Base-by-base conservation (phyloP, 768 basidiomycete genomes). In the Psilocybe subaeruginosa region DNA sequence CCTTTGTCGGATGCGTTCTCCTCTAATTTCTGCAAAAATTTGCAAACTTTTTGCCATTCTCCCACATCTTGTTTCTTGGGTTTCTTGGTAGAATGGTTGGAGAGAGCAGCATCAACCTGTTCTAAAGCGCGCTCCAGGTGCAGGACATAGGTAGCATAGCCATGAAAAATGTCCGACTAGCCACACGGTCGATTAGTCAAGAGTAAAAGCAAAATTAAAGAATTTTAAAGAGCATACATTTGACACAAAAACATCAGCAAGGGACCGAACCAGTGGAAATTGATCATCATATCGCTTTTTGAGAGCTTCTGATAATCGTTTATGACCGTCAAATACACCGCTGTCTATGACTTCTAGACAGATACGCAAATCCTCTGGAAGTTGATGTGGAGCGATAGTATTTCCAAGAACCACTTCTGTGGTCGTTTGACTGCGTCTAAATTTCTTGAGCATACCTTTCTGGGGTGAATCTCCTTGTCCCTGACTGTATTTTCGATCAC, bases 211-310 rank as follows among this genome's bases (percentile, higher is more conserved):
- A 60, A 56, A 11, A 55, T 56, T 23, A 23, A 33, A 49, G 57
- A 62, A 46, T 6, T 9, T 9, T 2, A 46, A 23, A 45, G 17
- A 52, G 82, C 91, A 76, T 72, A 97, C 95, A 77, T 93, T 94
- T 8, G 89, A 85, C 23, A 95, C 92, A 74, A 98, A 98, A n/a
- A 98, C 93, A 68, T 98, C 96, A 57, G 96, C 95, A 41, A 98
- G 82, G 30, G 90, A 92, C 55, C 96, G 83, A 37, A 98, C 96
- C 37, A 98, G 82, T 12, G 96, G 96, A 70, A 92, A 99, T 66
- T 98, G 96, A 66, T 97, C 94, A 58, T 97, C 95, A 64, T 98
- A 99, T 45, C 95, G 83, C 76, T 92, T 95, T 70, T 85, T 86
- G 66, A 99, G 75, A 19, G 91, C 92, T 54, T 92, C 91, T 56